A percentile compares a stretch with the other conserved stretches of the same genome.
Conservation (phyloP, 441 rosid genomes). For the Bruguiera hainesii region DNA sequence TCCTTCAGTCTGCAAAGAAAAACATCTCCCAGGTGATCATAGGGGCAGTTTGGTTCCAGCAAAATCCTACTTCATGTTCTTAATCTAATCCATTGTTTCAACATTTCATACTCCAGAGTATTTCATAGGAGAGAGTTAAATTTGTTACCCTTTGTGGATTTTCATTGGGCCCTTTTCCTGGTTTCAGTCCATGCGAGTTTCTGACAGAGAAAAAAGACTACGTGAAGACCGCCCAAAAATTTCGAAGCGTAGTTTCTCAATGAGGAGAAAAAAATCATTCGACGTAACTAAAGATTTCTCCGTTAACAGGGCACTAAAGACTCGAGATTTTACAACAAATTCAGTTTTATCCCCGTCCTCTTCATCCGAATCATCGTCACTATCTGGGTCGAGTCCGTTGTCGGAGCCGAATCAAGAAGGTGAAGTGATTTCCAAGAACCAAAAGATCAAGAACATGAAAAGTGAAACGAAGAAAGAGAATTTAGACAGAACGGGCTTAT, state of each 20-base stretch:
- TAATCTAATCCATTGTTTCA: background rate
- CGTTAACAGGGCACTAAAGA: background rate
- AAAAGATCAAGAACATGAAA: background rate
- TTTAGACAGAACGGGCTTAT: constrained; percentile 6
- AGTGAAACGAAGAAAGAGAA: background rate
- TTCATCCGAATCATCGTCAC: constrained; percentile 1
- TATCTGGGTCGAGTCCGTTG: constrained; percentile 9
- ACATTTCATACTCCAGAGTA: too few relatives aligned
- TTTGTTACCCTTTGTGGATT: background rate
- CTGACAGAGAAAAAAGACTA: constrained; percentile 17
- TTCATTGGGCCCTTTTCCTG: background rate
- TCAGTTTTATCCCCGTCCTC: constrained; percentile 10
- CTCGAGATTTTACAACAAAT: constrained; percentile 8
- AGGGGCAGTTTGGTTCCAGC: too few relatives aligned
- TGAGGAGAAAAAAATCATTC: constrained; percentile 6
- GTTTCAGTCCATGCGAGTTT: constrained; percentile 30
- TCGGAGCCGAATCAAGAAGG: constrained; percentile 7
- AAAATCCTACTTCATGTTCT: background rate
- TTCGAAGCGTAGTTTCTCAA: constrained; percentile 6
- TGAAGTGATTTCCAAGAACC: background rate
- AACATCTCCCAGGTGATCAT: constrained; percentile 28
- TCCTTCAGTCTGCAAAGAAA: constrained; percentile 20
- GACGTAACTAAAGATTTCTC: constrained; percentile 3
- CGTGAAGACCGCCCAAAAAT: constrained; percentile 14
- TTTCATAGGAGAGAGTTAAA: background rate